These are phyloP conservation scores for Eimeria nieschulzi DNA, from an alignment of 169 alveolate species.

Conservation along the genomic window DNA sequence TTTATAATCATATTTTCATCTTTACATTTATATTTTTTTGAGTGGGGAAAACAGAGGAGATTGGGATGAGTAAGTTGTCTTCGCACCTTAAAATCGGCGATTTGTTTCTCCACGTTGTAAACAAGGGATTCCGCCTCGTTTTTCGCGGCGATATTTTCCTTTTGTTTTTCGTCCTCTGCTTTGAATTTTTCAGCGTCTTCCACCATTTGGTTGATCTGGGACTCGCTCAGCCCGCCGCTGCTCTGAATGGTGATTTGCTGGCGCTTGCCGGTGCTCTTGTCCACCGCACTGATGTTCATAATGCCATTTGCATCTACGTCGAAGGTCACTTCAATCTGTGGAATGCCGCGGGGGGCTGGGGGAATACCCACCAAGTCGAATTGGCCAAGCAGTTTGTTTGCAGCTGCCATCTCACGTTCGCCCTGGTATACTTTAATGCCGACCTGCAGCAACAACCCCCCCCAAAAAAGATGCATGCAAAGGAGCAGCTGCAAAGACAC, in stretches of 20 bases:
- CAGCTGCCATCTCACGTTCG: constrained; percentile 98
- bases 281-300: constrained; percentile 97
- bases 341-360: constrained; percentile 98
- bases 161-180: constrained; percentile 94
- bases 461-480: neutral
- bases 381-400: constrained; percentile 97
- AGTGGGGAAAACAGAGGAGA: too few species aligned
- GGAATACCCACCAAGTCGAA: constrained; percentile 98
- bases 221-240: constrained; percentile 96
- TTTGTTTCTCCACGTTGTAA: constrained; percentile 91
- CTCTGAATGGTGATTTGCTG: constrained; percentile 96
- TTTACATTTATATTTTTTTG: too few species aligned
- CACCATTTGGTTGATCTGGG: constrained; percentile 96
- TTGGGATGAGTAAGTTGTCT: neutral
- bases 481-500: neutral
- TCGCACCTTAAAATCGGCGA: constrained; percentile 85
- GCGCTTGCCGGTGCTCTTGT: constrained; percentile 96
- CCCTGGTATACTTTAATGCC: constrained; percentile 99
- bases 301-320: constrained; percentile 99
- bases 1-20: too few species aligned
- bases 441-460: constrained; percentile 81
- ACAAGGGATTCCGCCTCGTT: constrained; percentile 94
- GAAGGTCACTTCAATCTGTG: constrained; percentile 88
- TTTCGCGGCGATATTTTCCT: constrained; percentile 93
- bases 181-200: constrained; percentile 94